These are phyloP conservation scores for Amorphotheca resinae DNA, from an alignment of 495 filamentous ascomycete genomes.

Conservation along the genomic window DNA sequence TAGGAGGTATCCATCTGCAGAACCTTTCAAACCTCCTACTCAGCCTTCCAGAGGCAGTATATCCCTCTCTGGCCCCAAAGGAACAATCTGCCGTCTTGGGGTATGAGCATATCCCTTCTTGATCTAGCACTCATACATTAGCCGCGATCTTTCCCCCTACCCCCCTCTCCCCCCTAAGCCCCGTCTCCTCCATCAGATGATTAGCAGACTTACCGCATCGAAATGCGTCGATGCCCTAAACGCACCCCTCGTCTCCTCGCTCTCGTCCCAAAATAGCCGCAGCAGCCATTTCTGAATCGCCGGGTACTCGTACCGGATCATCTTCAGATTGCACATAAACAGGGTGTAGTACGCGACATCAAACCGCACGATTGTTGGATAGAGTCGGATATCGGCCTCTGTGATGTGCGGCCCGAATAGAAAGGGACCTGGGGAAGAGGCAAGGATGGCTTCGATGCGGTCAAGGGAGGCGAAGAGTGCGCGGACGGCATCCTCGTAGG, in stretches of 20 bases:
- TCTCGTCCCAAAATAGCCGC: constrained; percentile 54
- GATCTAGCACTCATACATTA: too few relatives aligned
- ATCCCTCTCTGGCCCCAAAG: neutral
- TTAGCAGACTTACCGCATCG: neutral
- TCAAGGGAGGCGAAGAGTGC: constrained; percentile 62
- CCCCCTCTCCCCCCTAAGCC: too few relatives aligned
- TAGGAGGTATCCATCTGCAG: too few relatives aligned
- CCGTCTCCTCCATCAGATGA: too few relatives aligned
- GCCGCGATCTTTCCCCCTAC: too few relatives aligned
- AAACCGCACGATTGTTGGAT: constrained; percentile 72
- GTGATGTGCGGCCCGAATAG: constrained; percentile 58
- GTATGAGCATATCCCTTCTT: constrained; percentile 2
- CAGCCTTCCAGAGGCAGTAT: neutral
- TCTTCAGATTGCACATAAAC: constrained; percentile 83
- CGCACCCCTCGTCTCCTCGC: constrained; percentile 26
- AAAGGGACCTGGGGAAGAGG: constrained; percentile 39
- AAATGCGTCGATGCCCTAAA: constrained; percentile 54
- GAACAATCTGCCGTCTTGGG: neutral
- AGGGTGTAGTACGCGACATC: constrained; percentile 81
- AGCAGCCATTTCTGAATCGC: constrained; percentile 53
- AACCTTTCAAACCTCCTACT: too few relatives aligned
- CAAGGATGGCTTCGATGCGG: constrained; percentile 52
- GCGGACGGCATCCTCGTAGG: constrained; percentile 54
- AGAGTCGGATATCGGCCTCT: constrained; percentile 65
- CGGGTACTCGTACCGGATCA: constrained; percentile 69